These are phyloP conservation scores for Mollisia scopiformis DNA, from an alignment of 2,329 filamentous ascomycete genomes.

Conservation along the genomic window DNA sequence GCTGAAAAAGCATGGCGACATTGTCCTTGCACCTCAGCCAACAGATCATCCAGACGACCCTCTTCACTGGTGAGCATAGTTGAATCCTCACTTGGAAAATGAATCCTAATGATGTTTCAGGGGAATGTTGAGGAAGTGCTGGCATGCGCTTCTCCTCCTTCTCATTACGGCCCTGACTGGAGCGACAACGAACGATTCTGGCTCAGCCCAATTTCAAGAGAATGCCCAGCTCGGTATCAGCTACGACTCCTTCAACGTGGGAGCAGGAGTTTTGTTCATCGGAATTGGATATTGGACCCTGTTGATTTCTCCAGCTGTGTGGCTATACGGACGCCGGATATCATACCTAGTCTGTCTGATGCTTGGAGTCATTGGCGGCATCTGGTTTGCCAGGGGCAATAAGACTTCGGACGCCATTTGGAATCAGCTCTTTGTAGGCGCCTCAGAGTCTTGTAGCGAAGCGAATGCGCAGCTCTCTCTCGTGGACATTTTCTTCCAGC, in stretches of 20 bases:
- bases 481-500: conserved; percentile 60
- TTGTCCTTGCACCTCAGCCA: no score
- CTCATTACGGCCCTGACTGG: conserved; percentile 57
- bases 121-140: conserved; percentile 43
- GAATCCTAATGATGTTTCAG: no score
- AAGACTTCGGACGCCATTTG: conserved; percentile 51
- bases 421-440: conserved; percentile 60
- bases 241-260: conserved; percentile 56
- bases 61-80: no score
- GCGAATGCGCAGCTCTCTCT: conserved; percentile 59
- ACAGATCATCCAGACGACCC: no score
- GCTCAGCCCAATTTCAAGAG: conserved; percentile 54
- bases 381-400: conserved; percentile 54
- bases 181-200: conserved; percentile 58
- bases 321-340: conserved; percentile 56
- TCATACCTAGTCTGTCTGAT: conserved; percentile 56
- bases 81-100: no score
- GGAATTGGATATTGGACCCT: conserved; percentile 59
- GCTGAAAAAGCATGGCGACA: no score
- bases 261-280: conserved; percentile 57
- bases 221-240: conserved; percentile 52
- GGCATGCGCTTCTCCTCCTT: conserved; percentile 53
- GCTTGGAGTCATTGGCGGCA: conserved; percentile 51
- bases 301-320: conserved; percentile 54
- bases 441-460: conserved; percentile 58